Evolutionary conservation across 306 rosid genomes (phyloP).

Genomic region (Lablab purpureus): DNA sequence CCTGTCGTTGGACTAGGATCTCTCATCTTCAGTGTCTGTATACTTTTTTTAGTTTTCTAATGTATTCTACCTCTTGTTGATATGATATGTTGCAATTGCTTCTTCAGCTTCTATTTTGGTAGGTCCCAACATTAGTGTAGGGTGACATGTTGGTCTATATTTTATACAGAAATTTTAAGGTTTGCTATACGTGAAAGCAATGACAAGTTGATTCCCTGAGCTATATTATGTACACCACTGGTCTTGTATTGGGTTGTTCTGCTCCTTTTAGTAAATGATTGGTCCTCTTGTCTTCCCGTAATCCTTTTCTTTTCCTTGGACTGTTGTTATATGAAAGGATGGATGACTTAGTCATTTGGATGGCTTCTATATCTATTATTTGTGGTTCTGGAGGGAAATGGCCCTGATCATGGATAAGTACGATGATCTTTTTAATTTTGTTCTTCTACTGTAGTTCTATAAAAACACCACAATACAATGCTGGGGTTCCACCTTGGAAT

Average conservation of each 20-base stretch:
- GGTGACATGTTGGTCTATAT: slow-evolving; percentile 42
- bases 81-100: slow-evolving; percentile 23
- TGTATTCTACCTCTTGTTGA: slow-evolving; percentile 28
- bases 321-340: slow-evolving; percentile 28
- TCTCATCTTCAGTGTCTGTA: neutral
- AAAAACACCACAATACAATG: neutral
- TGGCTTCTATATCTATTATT: slow-evolving; percentile 7
- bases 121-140: slow-evolving; percentile 2
- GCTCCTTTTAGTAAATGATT: slow-evolving; percentile 6
- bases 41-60: slow-evolving; percentile 14
- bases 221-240: slow-evolving; percentile 24
- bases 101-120: slow-evolving; percentile 21
- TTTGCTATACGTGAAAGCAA: slow-evolving; percentile 55
- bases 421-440: neutral
- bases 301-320: slow-evolving; percentile 20
- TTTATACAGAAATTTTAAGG: slow-evolving; percentile 75
- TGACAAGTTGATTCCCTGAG: slow-evolving; percentile 59
- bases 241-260: neutral
- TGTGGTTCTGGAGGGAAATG: slow-evolving; percentile 16
- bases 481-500: slow-evolving; percentile 6
- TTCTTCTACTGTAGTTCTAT: neutral
- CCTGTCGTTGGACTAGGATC: neutral
- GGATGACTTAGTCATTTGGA: slow-evolving; percentile 5
- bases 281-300: neutral
- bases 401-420: neutral